phyloP scores from a whole-genome alignment of 2,329 filamentous ascomycete genomes.

The Monosporascus sp. region DNA sequence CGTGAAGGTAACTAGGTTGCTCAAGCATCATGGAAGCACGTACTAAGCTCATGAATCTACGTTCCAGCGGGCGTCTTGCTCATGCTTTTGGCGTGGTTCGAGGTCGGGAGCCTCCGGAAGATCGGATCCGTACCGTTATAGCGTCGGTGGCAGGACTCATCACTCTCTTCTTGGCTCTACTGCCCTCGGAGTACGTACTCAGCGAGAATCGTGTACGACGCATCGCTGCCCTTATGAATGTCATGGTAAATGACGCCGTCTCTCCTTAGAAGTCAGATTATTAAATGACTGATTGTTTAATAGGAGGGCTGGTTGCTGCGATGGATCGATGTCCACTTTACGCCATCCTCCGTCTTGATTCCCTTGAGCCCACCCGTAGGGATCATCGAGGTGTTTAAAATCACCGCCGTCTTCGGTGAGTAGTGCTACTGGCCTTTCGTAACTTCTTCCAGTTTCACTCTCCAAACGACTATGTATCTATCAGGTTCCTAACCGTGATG shows the following conservation, averaged over 20 bases:
- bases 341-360: constrained; percentile 53
- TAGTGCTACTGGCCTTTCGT: neutral
- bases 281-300: constrained; percentile 8
- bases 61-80: constrained; percentile 40
- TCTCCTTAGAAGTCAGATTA: neutral
- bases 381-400: constrained; percentile 49
- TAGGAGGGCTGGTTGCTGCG: constrained; percentile 52
- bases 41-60: constrained; percentile 40
- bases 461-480: constrained; percentile 30
- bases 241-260: constrained; percentile 37
- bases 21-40: constrained; percentile 15
- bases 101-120: constrained; percentile 36
- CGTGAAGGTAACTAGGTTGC: constrained; percentile 4
- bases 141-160: constrained; percentile 55
- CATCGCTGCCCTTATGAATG: constrained; percentile 44
- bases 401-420: constrained; percentile 54
- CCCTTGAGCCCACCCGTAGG: constrained; percentile 51
- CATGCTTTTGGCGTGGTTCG: constrained; percentile 38
- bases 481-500: constrained; percentile 50
- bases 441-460: neutral
- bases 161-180: constrained; percentile 44
- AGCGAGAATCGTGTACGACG: constrained; percentile 43
- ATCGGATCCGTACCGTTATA: constrained; percentile 46
- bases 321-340: constrained; percentile 56
- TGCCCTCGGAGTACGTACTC: constrained; percentile 40